Percentiles rank a stretch among this genome's conserved stretches.
phyloP scores from a whole-genome alignment of 495 filamentous ascomycete species.

The Podospora appendiculata region DNA sequence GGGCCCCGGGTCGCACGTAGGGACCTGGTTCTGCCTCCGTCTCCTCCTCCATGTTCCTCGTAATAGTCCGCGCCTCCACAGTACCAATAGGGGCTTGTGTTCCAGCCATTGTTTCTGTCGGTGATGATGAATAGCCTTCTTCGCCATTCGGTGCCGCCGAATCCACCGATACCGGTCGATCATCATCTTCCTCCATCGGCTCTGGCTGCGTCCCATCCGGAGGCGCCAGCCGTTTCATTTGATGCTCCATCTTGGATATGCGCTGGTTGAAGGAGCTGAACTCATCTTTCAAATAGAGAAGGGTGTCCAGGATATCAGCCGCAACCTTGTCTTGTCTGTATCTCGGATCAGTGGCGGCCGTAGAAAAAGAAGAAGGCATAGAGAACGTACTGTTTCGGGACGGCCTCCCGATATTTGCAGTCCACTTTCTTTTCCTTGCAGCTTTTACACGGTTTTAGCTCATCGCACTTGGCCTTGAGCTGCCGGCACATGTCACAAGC shows the following conservation, averaged over 20 bases:
- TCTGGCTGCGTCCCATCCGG: conserved; percentile 2
- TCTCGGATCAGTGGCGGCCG: conserved; percentile 6
- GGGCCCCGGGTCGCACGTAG: conserved; percentile 40
- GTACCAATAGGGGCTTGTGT: conserved; percentile 10
- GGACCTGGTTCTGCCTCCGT: conserved; percentile 38
- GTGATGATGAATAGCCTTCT: conserved; percentile 15
- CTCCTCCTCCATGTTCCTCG: conserved; percentile 34
- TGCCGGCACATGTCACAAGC: conserved; percentile 62
- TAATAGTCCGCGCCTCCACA: conserved; percentile 22
- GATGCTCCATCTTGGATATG: conserved; percentile 17
- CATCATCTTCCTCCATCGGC: conserved; percentile 12
- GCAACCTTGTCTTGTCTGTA: conserved; percentile 46
- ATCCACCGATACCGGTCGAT: conserved; percentile 16
- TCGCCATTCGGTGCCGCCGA: conserved; percentile 11
- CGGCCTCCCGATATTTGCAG: conserved; percentile 59
- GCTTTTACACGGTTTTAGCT: conserved; percentile 52
- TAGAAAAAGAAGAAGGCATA: background rate
- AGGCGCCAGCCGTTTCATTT: conserved; percentile 9
- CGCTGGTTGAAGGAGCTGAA: conserved; percentile 21
- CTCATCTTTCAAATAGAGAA: conserved; percentile 24
- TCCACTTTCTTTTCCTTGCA: conserved; percentile 49
- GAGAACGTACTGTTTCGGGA: conserved; percentile 55
- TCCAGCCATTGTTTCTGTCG: conserved; percentile 6
- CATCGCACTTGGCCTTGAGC: conserved; percentile 67
- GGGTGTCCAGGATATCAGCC: conserved; percentile 40